Evolutionary conservation across 2,329 filamentous ascomycete genomes (phyloP), one percentile per base, ranked within the genome.

Genomic region (Coniochaeta hoffmannii): DNA sequence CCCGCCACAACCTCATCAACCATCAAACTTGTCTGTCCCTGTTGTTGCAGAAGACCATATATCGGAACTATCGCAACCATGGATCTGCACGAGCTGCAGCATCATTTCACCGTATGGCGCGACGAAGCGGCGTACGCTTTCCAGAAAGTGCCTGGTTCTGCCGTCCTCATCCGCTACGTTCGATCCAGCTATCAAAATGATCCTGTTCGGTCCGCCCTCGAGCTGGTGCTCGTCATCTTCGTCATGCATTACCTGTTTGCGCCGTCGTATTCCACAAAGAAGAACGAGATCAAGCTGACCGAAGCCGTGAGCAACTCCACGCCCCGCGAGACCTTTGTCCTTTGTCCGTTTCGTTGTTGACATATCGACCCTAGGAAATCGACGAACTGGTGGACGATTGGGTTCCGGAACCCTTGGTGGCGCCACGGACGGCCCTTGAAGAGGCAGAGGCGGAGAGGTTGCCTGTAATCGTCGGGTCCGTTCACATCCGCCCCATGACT

Each of bases 171-270:
- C 63, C 89, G 94, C 60, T 99, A 99, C 73, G 91, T 99, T 68
- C 90, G 90, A 71, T 96, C 91, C 56, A 96, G 91, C 69, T 97
- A 99, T 76, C 94, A 99, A 75, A 88, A 99, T 69, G 94, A 99
- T 66, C 94, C 94, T 10, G 85, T 97, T 56, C 88, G 95, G 54
- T 96, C 90, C 53, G 90, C 90, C 36, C 90, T 99, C 62, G 94
- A 99, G 73, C 78, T 99, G 53, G 86, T 97, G 62, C 80, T 99
- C 57, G 89, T 99, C 63, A 83, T 99, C 55, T 99, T 99, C 75
- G 95, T 95, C 60, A 88, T 99, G 56, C 85, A 92, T 60, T 99
- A 99, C 71, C 79, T 99, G 55, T 79, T 97, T 59, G 88, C 91
- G 59, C 92, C 93, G 0, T 91, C 90, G 54, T 99, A 99, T 73